Evolutionary conservation across 1,284 basidiomycete species (phyloP), one percentile per base, ranked within the genome.

Genomic region (Boletus smithii): DNA sequence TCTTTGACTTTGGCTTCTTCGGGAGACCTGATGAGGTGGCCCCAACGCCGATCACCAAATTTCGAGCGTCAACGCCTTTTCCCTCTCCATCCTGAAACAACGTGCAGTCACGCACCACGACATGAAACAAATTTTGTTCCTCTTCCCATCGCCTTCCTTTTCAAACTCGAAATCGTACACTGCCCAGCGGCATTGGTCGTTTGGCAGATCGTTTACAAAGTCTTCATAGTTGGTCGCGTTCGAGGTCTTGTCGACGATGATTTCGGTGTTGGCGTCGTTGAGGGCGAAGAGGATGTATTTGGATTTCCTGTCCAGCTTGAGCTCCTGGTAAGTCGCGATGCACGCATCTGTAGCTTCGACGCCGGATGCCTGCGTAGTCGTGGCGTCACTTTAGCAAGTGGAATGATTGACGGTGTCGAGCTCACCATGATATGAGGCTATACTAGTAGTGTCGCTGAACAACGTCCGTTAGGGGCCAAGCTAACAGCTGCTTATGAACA

Each of bases 101-200:
- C 6, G 31, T 3, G 31, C n/a, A 5, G 23, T 26, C 22, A 49
- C 54, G 20, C 62, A 87, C 85, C 95, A 99, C 49, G 83, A 81
- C 67, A 83, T 69, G 68, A 98, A 97, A 60, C 78, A 73, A 53
- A 98, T 79, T 79, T 97, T 98, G 79, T 87, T 95, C 69, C 94
- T 80, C 71, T 80, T 86, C 46, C 50, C 45, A 26, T 37, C 47
- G 1, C 75, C 89, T 17, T 75, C 88, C 53, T 82, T 84, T 71
- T 88, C 80, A 63, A 78, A 98, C 61, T 92, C 85, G 58, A 95
- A 88, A 70, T 98, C 95, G 67, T 95, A 97, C 35, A 97, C 80
- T 30, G 88, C 94, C 81, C 87, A 99, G 68, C 90, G 76, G 65
- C 88, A 92, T 57, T 90, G 83, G 33, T 65, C 64, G 66, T 87